Conservation (phyloP, 1,284 basidiomycete species). For the Sporisorium graminicola region DNA sequence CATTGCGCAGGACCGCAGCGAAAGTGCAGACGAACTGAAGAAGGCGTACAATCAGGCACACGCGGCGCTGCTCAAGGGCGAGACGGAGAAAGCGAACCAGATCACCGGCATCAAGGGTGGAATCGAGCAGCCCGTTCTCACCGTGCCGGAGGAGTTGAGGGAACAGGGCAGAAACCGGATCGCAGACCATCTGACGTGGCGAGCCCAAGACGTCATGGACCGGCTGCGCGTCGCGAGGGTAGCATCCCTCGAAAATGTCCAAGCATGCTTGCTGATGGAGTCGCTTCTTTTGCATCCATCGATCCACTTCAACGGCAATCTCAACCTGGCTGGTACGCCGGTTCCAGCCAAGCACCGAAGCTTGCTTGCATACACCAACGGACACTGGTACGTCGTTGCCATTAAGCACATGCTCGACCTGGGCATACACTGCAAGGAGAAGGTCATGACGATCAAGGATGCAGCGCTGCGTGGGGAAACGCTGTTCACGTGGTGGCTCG, state of each 20-base stretch:
- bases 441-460: constrained; percentile 50
- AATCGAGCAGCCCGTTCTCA: constrained; percentile 50
- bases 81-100: constrained; percentile 41
- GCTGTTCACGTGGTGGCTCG: constrained; percentile 82
- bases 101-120: constrained; percentile 53
- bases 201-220: constrained; percentile 74
- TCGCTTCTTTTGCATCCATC: constrained; percentile 47
- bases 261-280: constrained; percentile 56
- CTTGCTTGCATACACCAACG: constrained; percentile 37
- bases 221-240: constrained; percentile 84
- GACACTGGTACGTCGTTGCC: constrained; percentile 55
- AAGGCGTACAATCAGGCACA: constrained; percentile 43
- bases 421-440: constrained; percentile 54
- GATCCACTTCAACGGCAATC: constrained; percentile 37
- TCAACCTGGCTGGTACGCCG: constrained; percentile 35
- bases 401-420: constrained; percentile 58
- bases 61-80: constrained; percentile 42
- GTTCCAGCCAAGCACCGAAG: constrained; percentile 32
- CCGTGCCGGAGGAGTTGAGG: constrained; percentile 43
- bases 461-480: constrained; percentile 37
- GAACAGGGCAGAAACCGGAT: constrained; percentile 78
- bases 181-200: constrained; percentile 80
- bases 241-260: constrained; percentile 81
- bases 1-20: constrained; percentile 80
- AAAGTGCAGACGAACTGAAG: constrained; percentile 71